These are phyloP conservation scores for Candida bentonensis DNA, from an alignment of 805 yeast species.

Conservation along the genomic window DNA sequence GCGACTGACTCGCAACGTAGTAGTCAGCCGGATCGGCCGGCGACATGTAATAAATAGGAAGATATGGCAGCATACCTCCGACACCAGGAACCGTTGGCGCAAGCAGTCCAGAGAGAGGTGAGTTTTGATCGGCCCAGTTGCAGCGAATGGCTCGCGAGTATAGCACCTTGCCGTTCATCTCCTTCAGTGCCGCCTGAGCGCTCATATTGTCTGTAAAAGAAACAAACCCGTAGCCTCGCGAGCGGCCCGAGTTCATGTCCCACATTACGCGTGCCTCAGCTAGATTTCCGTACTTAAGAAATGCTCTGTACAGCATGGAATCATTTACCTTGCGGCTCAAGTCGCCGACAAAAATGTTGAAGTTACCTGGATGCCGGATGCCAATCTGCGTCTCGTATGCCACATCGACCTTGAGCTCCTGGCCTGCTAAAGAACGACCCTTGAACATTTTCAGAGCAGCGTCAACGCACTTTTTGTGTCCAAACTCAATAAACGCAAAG, in stretches of 20 bases:
- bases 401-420: conserved; percentile 56
- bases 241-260: conserved; percentile 94
- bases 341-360: conserved; percentile 77
- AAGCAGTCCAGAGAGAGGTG: background rate
- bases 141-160: conserved; percentile 59
- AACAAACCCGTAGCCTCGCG: conserved; percentile 92
- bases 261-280: conserved; percentile 89
- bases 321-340: conserved; percentile 72
- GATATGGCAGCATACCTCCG: background rate
- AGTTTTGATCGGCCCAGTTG: conserved; percentile 72
- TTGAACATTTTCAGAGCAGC: conserved; percentile 47
- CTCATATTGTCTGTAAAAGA: conserved; percentile 78
- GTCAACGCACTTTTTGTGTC: conserved; percentile 41
- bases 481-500: conserved; percentile 75
- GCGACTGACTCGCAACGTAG: background rate
- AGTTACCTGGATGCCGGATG: conserved; percentile 36
- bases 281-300: conserved; percentile 42
- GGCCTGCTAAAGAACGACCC: conserved; percentile 37
- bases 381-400: conserved; percentile 74
- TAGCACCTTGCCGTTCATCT: conserved; percentile 65
- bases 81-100: background rate
- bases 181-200: conserved; percentile 86
- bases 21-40: background rate
- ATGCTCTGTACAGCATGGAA: conserved; percentile 46
- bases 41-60: background rate